These are phyloP conservation scores for Helianthus tuberosus DNA, from an alignment of 129 eudicot species.

Conservation along the genomic window DNA sequence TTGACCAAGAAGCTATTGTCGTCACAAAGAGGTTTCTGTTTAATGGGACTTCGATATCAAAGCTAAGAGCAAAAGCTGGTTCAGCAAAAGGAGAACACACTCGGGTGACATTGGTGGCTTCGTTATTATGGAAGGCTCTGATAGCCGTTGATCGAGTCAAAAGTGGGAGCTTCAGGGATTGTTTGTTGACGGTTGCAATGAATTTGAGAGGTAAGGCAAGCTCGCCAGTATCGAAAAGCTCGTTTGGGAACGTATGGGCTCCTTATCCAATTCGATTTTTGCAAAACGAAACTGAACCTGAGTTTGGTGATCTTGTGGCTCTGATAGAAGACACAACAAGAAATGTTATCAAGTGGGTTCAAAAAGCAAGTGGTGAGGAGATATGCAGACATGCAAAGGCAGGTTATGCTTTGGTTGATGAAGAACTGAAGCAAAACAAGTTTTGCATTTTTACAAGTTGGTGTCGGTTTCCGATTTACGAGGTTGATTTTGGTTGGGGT, in stretches of 20 bases:
- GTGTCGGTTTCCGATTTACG: constrained; percentile 33
- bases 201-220: constrained; percentile 28
- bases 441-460: constrained; percentile 33
- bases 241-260: constrained; percentile 34
- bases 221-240: constrained; percentile 14
- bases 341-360: background rate
- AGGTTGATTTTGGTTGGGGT: constrained; percentile 44
- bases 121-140: constrained; percentile 33
- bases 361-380: constrained; percentile 31
- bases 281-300: background rate
- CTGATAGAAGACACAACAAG: constrained; percentile 35
- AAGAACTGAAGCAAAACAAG: constrained; percentile 29
- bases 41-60: constrained; percentile 18
- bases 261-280: constrained; percentile 28
- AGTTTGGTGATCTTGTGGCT: constrained; percentile 19
- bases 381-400: constrained; percentile 21
- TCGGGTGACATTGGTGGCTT: constrained; percentile 37
- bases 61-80: constrained; percentile 22
- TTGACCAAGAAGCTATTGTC: background rate
- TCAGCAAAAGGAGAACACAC: background rate
- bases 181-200: constrained; percentile 28
- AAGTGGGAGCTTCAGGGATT: constrained; percentile 19
- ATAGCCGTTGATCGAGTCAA: constrained; percentile 22
- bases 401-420: constrained; percentile 14
- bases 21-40: constrained; percentile 25